phyloP scores from a whole-genome alignment of 2,329 filamentous ascomycete species.

The Alternaria triticimaculans region DNA sequence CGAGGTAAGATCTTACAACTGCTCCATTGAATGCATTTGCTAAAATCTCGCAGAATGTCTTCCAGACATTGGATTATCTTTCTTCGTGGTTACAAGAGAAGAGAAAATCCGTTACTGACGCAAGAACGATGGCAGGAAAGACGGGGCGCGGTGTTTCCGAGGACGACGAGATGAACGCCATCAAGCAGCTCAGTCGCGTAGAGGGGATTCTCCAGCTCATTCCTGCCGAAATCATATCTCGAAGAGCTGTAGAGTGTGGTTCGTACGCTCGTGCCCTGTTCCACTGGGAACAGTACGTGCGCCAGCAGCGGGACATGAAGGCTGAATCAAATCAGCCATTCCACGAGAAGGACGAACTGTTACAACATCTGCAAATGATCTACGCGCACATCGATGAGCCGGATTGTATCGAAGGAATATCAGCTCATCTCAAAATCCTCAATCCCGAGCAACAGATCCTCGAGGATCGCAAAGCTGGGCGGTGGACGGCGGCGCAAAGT shows the following conservation, averaged over 20 bases:
- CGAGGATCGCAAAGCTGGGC: conserved; percentile 88
- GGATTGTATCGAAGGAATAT: conserved; percentile 94
- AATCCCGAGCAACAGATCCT: conserved; percentile 92
- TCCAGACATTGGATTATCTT: conserved; percentile 88
- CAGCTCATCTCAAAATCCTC: conserved; percentile 82
- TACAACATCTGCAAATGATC: conserved; percentile 85
- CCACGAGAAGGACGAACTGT: conserved; percentile 66
- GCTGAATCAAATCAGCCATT: conserved; percentile 56
- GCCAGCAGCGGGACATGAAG: conserved; percentile 57
- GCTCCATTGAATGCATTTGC: conserved; percentile 1
- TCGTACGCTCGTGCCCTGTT: conserved; percentile 92
- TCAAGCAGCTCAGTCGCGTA: conserved; percentile 68
- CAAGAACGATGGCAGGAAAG: conserved; percentile 51
- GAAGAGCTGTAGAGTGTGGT: conserved; percentile 88
- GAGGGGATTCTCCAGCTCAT: conserved; percentile 74
- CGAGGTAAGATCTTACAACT: conserved; percentile 67
- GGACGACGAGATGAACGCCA: conserved; percentile 59
- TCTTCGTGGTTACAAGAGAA: conserved; percentile 89
- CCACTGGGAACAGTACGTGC: conserved; percentile 91
- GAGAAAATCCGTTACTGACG: conserved; percentile 57
- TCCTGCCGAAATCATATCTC: conserved; percentile 75
- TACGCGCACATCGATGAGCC: conserved; percentile 98
- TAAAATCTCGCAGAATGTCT: conserved; percentile 72
- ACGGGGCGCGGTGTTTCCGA: conserved; percentile 52
- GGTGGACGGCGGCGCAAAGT: conserved; percentile 93